Percentiles rank a stretch among this genome's conserved stretches.
phyloP scores from a whole-genome alignment of 2,329 filamentous ascomycete genomes.

The Hymenoscyphus linearis region DNA sequence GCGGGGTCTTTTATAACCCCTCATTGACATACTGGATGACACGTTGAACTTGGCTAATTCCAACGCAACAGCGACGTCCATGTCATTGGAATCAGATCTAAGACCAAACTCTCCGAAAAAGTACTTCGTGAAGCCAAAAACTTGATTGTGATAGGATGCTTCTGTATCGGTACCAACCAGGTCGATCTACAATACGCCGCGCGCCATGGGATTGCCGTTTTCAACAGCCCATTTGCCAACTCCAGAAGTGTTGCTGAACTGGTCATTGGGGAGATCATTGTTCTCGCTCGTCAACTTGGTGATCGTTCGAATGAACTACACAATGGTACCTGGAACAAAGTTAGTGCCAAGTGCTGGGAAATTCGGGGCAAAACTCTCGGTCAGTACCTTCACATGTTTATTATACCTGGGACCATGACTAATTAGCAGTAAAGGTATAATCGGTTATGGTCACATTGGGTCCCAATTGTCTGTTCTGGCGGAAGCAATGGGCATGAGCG shows the following conservation, averaged over 20 bases:
- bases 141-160: conserved; percentile 92
- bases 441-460: conserved; percentile 96
- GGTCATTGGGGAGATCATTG: conserved; percentile 90
- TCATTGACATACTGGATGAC: background rate
- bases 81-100: conserved; percentile 96
- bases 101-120: conserved; percentile 85
- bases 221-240: conserved; percentile 99
- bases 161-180: conserved; percentile 98
- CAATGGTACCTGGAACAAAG: conserved; percentile 94
- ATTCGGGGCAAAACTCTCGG: conserved; percentile 95
- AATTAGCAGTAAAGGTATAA: conserved; percentile 54
- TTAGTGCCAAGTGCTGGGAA: conserved; percentile 95
- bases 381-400: conserved; percentile 32
- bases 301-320: conserved; percentile 95
- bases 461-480: conserved; percentile 92
- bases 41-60: conserved; percentile 16
- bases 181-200: conserved; percentile 83
- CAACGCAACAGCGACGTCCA: conserved; percentile 68
- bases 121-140: conserved; percentile 88
- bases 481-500: conserved; percentile 95
- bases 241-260: conserved; percentile 94
- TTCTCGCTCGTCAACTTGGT: conserved; percentile 82
- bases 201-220: conserved; percentile 84
- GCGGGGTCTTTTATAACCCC: conserved; percentile 16
- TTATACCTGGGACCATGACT: conserved; percentile 2